Conservation (phyloP, 306 rosid genomes). For the Hippophae rhamnoides region DNA sequence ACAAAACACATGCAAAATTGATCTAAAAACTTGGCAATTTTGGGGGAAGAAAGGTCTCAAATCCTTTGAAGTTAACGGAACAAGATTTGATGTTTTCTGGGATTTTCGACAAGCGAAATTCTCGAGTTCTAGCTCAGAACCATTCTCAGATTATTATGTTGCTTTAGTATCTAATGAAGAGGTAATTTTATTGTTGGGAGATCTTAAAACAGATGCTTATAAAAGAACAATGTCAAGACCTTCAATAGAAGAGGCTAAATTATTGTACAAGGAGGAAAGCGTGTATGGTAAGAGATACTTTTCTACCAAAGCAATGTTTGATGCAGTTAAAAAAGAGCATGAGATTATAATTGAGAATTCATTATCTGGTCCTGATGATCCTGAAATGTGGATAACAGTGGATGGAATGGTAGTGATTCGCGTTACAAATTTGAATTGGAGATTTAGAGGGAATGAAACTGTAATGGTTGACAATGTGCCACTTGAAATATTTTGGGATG, state of each 20-base stretch:
- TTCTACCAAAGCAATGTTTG: slow-evolving; percentile 42
- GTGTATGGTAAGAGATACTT: slow-evolving; percentile 47
- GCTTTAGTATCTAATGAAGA: slow-evolving; percentile 46
- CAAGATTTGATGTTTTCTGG: slow-evolving; percentile 47
- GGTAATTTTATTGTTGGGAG: slow-evolving; percentile 44
- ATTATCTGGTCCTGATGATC: slow-evolving; percentile 46
- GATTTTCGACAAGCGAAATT: slow-evolving; percentile 46
- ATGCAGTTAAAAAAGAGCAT: slow-evolving; percentile 37
- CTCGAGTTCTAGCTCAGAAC: slow-evolving; percentile 21
- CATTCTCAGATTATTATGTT: slow-evolving; percentile 50
- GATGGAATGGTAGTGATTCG: slow-evolving; percentile 40
- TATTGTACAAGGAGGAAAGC: slow-evolving; percentile 50
- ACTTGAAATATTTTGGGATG: slow-evolving; percentile 59
- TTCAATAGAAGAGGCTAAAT: slow-evolving; percentile 28
- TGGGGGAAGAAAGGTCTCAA: slow-evolving; percentile 66
- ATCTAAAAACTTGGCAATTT: slow-evolving; percentile 30
- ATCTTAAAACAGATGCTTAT: slow-evolving; percentile 34
- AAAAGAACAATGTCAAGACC: slow-evolving; percentile 47
- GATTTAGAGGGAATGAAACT: slow-evolving; percentile 59
- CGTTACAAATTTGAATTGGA: slow-evolving; percentile 64
- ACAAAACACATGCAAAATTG: slow-evolving; percentile 37
- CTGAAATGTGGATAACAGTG: slow-evolving; percentile 62
- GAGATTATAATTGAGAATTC: slow-evolving; percentile 49
- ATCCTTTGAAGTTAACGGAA: slow-evolving; percentile 38
- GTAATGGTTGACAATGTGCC: slow-evolving; percentile 38